Conservation (phyloP, 371 early-diverging fungal species). For the Mucor irregularis region DNA sequence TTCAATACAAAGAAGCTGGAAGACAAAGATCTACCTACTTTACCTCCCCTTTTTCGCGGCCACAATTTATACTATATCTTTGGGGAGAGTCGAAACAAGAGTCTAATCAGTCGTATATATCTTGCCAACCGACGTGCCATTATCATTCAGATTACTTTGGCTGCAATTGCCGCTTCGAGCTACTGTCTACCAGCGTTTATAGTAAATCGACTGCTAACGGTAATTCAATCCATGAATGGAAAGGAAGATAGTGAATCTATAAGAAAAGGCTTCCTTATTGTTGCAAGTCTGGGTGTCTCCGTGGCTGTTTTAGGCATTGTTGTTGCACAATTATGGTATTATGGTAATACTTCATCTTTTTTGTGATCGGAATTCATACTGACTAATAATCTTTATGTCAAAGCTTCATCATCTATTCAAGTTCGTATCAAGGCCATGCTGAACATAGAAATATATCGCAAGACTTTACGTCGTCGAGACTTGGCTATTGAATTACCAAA, state of each 20-base stretch:
- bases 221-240: conserved; percentile 33
- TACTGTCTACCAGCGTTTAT: conserved; percentile 46
- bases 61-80: conserved; percentile 35
- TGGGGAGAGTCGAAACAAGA: conserved; percentile 23
- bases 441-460: conserved; percentile 60
- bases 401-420: conserved; percentile 41
- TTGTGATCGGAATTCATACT: not conserved
- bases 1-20: conserved; percentile 30
- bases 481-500: conserved; percentile 32
- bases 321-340: conserved; percentile 54
- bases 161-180: conserved; percentile 23
- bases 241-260: conserved; percentile 13
- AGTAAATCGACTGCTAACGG: conserved; percentile 32
- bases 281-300: conserved; percentile 42
- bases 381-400: not conserved
- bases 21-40: conserved; percentile 36
- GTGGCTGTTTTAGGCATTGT: conserved; percentile 41
- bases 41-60: conserved; percentile 37
- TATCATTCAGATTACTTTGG: conserved; percentile 25
- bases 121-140: conserved; percentile 27
- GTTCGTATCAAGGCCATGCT: conserved; percentile 51
- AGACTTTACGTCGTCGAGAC: conserved; percentile 50
- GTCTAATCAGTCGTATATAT: conserved; percentile 30
- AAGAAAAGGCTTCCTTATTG: conserved; percentile 37
- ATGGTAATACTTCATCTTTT: conserved; percentile 22